A percentile compares a stretch with the other conserved stretches of the same genome.
Evolutionary conservation across 148 eudicot genomes (phyloP).

Genomic region (Spergularia bocconei): DNA sequence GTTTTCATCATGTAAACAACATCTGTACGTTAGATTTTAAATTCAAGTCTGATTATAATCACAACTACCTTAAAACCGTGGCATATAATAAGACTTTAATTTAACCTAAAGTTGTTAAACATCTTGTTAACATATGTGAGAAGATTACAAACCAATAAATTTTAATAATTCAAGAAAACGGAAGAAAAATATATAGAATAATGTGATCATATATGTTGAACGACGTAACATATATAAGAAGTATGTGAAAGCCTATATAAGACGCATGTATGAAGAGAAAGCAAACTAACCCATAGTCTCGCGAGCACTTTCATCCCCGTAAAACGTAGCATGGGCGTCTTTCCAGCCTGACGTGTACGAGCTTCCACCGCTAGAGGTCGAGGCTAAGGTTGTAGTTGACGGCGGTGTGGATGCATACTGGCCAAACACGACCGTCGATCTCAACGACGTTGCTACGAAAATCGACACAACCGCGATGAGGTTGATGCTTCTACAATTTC

Average conservation of each 20-base stretch:
- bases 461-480: neutral
- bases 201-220: no score
- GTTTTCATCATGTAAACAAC: no score
- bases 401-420: neutral
- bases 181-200: no score
- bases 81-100: no score
- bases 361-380: neutral
- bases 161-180: no score
- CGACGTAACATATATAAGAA: no score
- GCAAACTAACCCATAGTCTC: slow-evolving; percentile 40
- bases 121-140: no score
- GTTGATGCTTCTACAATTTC: neutral
- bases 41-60: no score
- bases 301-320: slow-evolving; percentile 36
- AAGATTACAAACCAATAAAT: no score
- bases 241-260: neutral
- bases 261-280: neutral
- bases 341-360: slow-evolving; percentile 26
- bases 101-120: no score
- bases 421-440: slow-evolving; percentile 7
- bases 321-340: slow-evolving; percentile 49
- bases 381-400: neutral
- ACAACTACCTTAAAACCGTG: no score
- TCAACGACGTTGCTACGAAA: neutral
- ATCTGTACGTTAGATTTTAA: no score